Conservation (phyloP, 345 rosid genomes). For the Gossypium stocksii region DNA sequence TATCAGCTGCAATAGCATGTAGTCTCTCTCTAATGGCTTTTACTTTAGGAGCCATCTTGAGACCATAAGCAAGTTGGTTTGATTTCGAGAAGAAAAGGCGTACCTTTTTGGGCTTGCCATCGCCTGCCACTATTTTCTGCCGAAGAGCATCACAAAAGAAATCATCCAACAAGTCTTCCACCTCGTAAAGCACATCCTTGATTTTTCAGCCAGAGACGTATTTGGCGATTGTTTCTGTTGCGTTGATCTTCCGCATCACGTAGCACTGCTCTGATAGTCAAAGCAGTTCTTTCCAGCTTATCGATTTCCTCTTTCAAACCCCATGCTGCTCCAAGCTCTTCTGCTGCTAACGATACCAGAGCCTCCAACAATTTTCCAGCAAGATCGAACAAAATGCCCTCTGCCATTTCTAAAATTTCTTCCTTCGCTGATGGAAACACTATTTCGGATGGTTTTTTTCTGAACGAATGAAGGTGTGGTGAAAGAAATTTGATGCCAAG, state of each 20-base stretch:
- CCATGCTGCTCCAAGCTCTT: background rate
- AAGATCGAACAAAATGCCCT: background rate
- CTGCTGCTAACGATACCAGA: background rate
- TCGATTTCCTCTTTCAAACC: background rate
- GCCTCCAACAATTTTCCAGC: background rate
- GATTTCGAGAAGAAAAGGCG: background rate
- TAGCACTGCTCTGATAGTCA: background rate
- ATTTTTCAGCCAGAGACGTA: background rate
- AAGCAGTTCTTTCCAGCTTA: background rate
- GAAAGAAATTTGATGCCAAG: too few species aligned
- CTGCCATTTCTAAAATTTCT: background rate
- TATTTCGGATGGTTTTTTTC: too few species aligned
- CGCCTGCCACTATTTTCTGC: background rate
- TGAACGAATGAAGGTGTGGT: too few species aligned
- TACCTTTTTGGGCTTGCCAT: background rate
- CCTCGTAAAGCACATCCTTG: background rate
- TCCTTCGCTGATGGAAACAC: background rate
- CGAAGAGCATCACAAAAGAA: background rate
- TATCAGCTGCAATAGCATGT: background rate
- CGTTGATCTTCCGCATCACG: background rate
- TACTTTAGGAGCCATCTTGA: background rate
- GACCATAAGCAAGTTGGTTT: background rate
- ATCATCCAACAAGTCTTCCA: background rate
- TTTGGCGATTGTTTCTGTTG: background rate
- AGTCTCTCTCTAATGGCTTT: background rate